Evolutionary conservation across 768 basidiomycete genomes (phyloP), one percentile per base, ranked within the genome.

Genomic region (Dictyophora rubrovolvata): DNA sequence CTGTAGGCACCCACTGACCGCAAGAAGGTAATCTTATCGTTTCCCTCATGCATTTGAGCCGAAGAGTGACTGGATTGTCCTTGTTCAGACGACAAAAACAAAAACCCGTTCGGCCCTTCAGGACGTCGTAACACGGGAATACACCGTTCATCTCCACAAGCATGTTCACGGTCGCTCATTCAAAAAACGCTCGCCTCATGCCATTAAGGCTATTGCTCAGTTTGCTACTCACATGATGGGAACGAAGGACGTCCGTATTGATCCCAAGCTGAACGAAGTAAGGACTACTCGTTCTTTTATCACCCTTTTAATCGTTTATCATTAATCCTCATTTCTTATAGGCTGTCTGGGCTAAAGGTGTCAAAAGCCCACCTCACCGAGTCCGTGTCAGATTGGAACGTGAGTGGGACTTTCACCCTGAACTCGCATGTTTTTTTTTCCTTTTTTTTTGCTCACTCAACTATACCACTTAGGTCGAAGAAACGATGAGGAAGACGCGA

Each of bases 121-220:
- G 75, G 95, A 98, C 74, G 95, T 97, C 76, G 95, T 97, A 64
- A 89, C 94, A 65, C 87, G 94, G 69, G 95, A 99, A 74, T 96
- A 97, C 86, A 97, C 95, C 69, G 88, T 97, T 79, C 92, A 96
- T 76, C 77, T 97, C 46, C 93, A 96, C 86, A 96, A 95, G 75
- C 86, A 76, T 65, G 91, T 93, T 48, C 90, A 93, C 74, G 90
- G 87, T 66, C 83, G 87, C 61, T 87, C 89, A 48, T 97, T 96
- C 82, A 97, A 97, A 79, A 95, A 95, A 82, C 87, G 94, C 66
- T 93, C 96, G 17, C 96, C 96, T 21, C 87, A 85, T 78, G 96
- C 93, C 65, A 83, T 98, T 75, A 98, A 98, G 79, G 89, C 91
- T 64, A 85, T 98, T 65, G 77, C 91, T 67, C 81, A 82, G 55